Conservation (phyloP, 495 filamentous ascomycete species). For the Annulohypoxylon bovei region DNA sequence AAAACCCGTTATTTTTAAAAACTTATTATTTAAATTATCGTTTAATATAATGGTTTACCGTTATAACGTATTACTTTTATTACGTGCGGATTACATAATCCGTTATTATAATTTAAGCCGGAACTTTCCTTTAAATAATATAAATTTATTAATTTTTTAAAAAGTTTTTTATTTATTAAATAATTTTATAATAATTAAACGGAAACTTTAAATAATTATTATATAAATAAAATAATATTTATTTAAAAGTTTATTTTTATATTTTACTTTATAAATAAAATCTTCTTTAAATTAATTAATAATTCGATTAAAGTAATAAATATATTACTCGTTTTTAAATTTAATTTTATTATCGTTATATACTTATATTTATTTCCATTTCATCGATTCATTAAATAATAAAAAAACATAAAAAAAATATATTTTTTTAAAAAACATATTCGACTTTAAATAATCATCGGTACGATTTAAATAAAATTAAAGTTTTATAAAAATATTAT, state of each 20-base stretch:
- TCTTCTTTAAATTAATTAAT: background rate
- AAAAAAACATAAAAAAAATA: background rate
- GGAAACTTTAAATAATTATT: background rate
- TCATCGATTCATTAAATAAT: background rate
- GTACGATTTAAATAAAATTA: background rate
- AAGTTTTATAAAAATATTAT: background rate
- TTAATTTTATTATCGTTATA: background rate
- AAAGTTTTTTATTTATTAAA: background rate
- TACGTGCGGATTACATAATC: no score
- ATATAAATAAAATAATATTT: background rate
- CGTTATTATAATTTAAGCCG: no score
- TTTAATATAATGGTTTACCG: no score
- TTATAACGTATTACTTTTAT: no score
- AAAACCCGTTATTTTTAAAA: no score
- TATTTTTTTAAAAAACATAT: background rate
- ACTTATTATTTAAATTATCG: no score
- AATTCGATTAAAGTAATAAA: background rate
- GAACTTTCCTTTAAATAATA: no score
- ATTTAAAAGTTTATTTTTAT: background rate
- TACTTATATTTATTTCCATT: background rate
- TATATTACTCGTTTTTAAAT: background rate
- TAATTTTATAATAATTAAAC: background rate
- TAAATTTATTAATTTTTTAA: background rate
- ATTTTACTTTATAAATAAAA: background rate
- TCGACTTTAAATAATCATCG: background rate